Evolutionary conservation across 2,329 filamentous ascomycete species (phyloP), one percentile per base, ranked within the genome.

Genomic region (Cladophialophora exuberans): DNA sequence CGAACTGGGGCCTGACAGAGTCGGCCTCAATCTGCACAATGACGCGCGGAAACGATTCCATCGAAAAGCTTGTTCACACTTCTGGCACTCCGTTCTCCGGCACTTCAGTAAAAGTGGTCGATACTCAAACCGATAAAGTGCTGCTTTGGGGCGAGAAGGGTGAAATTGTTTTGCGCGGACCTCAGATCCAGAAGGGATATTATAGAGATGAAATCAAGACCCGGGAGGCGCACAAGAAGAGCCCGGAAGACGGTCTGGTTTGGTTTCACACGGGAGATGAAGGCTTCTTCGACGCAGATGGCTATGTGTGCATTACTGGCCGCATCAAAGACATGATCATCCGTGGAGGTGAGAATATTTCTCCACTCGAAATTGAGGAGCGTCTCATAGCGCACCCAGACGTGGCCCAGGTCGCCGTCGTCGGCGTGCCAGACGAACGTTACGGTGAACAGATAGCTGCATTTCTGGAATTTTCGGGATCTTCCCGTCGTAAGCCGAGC

Each of bases 241-340:
- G 13, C 53, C 86, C 89, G 54, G 80, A 83, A 31, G 72, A 78
- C 64, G 73, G 73, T 2, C 62, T 65, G 1, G 63, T 84, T 55
- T 90, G 87, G 86, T 73, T 83, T 59, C 80, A 83, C 59, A 88
- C 86, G 0, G 86, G 86, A 11, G 80, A 83, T 53, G 78, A 82
- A 61, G 79, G 74, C 1, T 67, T 76, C 1, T 77, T 83, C 60
- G 74, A 80, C 41, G 63, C 70, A 1, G 70, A 83, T 4, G 87
- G 87, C 0, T 88, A 88, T 67, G 89, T 86, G 62, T 79, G 76
- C 6, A 90, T 90, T 62, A 90, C 87, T 0, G 87, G 87, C 0
- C 77, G 87, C 15, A 88, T 89, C 72, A 90, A 90, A 73, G 88
- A 90, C 56, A 89, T 90, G 28, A 89, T 90, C 54, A 90, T 90